phyloP scores from a whole-genome alignment of 2,329 filamentous ascomycete genomes.

The Fusarium bulbicola region DNA sequence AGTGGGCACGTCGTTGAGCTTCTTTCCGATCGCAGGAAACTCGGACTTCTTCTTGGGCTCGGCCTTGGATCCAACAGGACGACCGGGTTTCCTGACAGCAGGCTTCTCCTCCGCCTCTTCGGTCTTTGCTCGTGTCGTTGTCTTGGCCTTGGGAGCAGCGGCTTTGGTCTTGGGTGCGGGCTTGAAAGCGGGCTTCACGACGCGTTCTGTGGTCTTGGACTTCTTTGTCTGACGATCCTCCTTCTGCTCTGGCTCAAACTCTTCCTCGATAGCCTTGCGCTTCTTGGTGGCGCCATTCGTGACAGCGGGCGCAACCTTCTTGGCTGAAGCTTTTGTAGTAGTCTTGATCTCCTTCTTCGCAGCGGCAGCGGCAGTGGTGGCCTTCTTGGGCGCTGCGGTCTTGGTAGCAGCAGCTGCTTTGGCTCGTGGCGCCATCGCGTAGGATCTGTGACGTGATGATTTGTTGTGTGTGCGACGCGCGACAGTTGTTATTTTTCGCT shows the following conservation, averaged over 20 bases:
- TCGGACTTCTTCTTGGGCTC: constrained; percentile 52
- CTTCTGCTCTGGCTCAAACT: constrained; percentile 42
- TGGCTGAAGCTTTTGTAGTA: constrained; percentile 32
- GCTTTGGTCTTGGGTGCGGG: constrained; percentile 38
- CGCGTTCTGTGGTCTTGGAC: constrained; percentile 38
- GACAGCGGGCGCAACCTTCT: constrained; percentile 33
- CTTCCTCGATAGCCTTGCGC: constrained; percentile 41
- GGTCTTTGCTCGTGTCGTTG: constrained; percentile 41
- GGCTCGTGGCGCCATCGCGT: constrained; percentile 47
- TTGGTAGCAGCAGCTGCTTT: constrained; percentile 41
- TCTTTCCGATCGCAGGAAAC: constrained; percentile 64
- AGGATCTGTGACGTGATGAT: constrained; percentile 3
- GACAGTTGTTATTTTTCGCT: neutral
- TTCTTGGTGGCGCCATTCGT: constrained; percentile 41
- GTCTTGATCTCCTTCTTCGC: constrained; percentile 39
- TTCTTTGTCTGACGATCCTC: constrained; percentile 43
- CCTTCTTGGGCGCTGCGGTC: constrained; percentile 41
- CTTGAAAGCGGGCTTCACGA: constrained; percentile 43
- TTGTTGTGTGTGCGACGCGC: constrained; percentile 14
- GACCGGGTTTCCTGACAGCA: constrained; percentile 26
- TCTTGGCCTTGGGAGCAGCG: constrained; percentile 41
- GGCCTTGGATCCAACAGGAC: constrained; percentile 28
- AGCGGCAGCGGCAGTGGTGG: constrained; percentile 32
- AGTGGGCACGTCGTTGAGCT: constrained; percentile 73
- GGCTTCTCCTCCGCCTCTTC: constrained; percentile 60